Percentiles rank a stretch among this genome's conserved stretches.
phyloP scores from a whole-genome alignment of 169 alveolate genomes.

The Cyclospora cayetanensis region DNA sequence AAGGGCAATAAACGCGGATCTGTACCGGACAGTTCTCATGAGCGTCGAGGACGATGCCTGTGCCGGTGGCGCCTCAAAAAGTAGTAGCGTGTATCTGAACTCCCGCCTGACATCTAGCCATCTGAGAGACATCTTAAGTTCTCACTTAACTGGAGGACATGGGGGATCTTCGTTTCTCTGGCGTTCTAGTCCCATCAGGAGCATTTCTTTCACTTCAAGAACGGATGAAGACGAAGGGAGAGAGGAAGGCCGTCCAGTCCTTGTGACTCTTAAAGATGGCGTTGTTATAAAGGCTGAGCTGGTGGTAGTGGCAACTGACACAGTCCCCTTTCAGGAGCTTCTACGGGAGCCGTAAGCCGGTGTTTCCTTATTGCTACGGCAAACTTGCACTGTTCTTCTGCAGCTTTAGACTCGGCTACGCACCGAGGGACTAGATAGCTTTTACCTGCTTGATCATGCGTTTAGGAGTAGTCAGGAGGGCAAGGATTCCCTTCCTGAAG shows the following conservation, averaged over 20 bases:
- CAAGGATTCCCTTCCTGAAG: not conserved
- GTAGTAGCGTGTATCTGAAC: not conserved
- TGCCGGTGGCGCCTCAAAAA: not conserved
- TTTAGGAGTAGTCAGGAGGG: not conserved
- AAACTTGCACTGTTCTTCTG: not conserved
- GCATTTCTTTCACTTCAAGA: not conserved
- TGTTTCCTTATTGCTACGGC: not conserved
- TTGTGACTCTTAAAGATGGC: not conserved
- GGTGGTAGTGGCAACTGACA: not conserved
- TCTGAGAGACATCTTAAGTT: not conserved
- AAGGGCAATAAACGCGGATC: not conserved
- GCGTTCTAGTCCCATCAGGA: not conserved
- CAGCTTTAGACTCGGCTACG: not conserved
- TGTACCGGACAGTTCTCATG: not conserved
- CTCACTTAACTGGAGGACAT: not conserved
- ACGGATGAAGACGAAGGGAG: not conserved
- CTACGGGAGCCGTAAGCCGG: not conserved
- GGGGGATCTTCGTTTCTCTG: conserved; percentile 8
- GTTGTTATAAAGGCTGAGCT: not conserved
- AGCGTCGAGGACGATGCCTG: not conserved
- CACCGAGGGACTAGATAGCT: not conserved
- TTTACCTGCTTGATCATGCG: not conserved
- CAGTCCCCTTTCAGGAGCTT: not conserved
- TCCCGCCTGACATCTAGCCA: not conserved
- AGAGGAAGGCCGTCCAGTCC: not conserved